phyloP scores from a whole-genome alignment of 75 land plant species.

The Selaginella tamariscina region DNA sequence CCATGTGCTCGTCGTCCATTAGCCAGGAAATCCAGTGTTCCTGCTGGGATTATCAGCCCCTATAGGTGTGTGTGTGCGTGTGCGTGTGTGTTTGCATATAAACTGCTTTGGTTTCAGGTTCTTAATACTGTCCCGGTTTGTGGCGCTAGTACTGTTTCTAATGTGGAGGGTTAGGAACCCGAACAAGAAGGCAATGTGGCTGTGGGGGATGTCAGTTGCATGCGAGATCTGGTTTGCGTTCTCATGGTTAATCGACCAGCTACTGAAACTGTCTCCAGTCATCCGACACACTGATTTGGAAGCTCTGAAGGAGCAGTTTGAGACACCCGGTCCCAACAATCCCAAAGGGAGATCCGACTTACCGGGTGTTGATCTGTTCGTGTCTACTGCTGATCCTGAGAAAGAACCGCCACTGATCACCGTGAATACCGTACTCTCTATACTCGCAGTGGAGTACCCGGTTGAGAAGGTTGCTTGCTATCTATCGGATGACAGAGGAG shows the following conservation, averaged over 20 bases:
- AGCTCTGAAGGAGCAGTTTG: constrained; percentile 2
- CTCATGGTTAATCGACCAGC: constrained; percentile 11
- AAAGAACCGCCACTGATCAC: constrained; percentile 36
- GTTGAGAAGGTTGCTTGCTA: constrained; percentile 62
- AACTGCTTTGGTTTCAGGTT: background rate
- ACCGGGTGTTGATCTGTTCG: constrained; percentile 8
- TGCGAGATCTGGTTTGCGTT: constrained; percentile 12
- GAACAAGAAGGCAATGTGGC: constrained; percentile 9
- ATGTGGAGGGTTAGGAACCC: background rate
- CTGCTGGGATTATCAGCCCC: constrained; percentile 6
- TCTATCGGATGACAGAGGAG: constrained; percentile 87
- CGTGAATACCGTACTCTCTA: constrained; percentile 35
- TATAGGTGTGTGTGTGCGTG: background rate
- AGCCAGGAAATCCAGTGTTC: background rate
- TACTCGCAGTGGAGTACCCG: constrained; percentile 38
- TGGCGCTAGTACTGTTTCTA: background rate
- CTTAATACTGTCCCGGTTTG: background rate
- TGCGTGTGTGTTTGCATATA: background rate
- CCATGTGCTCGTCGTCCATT: background rate
- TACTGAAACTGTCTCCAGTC: background rate
- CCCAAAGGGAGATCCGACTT: constrained; percentile 4
- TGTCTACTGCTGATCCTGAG: constrained; percentile 33
- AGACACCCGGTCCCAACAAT: constrained; percentile 5
- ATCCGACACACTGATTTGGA: background rate
- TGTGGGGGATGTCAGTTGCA: constrained; percentile 2